A percentile compares a stretch with the other conserved stretches of the same genome.
These are phyloP conservation scores for Amanita subjunquillea DNA, from an alignment of 768 basidiomycete genomes.

Conservation along the genomic window DNA sequence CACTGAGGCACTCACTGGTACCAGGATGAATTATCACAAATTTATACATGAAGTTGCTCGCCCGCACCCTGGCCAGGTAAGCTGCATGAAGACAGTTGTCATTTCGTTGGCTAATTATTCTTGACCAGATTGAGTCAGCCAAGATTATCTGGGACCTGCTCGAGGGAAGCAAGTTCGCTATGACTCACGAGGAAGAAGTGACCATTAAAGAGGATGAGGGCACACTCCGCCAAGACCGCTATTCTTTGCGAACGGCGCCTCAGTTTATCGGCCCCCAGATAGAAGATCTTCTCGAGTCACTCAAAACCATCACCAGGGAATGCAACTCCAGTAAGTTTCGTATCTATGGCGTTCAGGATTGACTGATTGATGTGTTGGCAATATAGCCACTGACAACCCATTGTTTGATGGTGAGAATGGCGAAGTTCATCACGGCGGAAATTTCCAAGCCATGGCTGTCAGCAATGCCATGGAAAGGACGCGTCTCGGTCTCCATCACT, in stretches of 20 bases:
- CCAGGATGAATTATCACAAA: slow-evolving; percentile 60
- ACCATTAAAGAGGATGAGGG: slow-evolving; percentile 66
- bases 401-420: slow-evolving; percentile 62
- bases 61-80: slow-evolving; percentile 73
- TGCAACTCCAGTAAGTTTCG: slow-evolving; percentile 66
- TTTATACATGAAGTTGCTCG: slow-evolving; percentile 71
- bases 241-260: slow-evolving; percentile 62
- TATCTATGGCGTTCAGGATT: background rate
- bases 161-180: slow-evolving; percentile 57
- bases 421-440: slow-evolving; percentile 71
- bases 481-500: slow-evolving; percentile 57
- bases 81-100: background rate
- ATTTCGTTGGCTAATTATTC: background rate
- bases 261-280: slow-evolving; percentile 85
- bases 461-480: slow-evolving; percentile 87
- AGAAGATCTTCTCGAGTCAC: slow-evolving; percentile 63
- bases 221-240: slow-evolving; percentile 71
- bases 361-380: slow-evolving; percentile 3
- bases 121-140: slow-evolving; percentile 53
- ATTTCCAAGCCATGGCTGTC: slow-evolving; percentile 84
- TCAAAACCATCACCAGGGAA: slow-evolving; percentile 58
- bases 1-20: slow-evolving; percentile 70
- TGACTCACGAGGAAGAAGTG: slow-evolving; percentile 61
- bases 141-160: slow-evolving; percentile 60
- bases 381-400: slow-evolving; percentile 77